phyloP scores from a whole-genome alignment of 306 rosid genomes.

The Cicer arietinum region DNA sequence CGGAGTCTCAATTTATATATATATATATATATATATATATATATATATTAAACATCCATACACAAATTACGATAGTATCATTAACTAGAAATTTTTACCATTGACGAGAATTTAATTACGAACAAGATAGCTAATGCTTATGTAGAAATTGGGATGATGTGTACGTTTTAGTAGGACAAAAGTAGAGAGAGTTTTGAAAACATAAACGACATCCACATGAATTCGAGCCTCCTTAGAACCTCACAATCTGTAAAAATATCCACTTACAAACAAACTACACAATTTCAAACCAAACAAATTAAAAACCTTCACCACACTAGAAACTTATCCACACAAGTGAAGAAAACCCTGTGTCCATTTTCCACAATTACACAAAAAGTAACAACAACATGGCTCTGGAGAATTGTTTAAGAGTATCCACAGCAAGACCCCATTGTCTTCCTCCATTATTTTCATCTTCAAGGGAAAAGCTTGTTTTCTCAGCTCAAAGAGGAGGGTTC shows the following conservation, averaged over 20 bases:
- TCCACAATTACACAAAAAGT: conserved; percentile 11
- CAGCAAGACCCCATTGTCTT: conserved; percentile 58
- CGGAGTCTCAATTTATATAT: too few species aligned
- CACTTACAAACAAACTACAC: conserved; percentile 37
- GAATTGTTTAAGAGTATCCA: conserved; percentile 65
- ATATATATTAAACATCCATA: too few species aligned
- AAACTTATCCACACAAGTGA: conserved; percentile 30
- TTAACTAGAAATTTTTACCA: too few species aligned
- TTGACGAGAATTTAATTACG: too few species aligned
- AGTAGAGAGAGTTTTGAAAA: background rate
- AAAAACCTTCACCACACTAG: conserved; percentile 7
- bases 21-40: too few species aligned
- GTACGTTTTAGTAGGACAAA: conserved; percentile 23
- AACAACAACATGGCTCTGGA: conserved; percentile 60
- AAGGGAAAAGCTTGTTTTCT: conserved; percentile 51
- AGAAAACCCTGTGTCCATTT: conserved; percentile 2
- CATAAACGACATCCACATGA: conserved; percentile 60
- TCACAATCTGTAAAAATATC: conserved; percentile 59
- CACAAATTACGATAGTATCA: too few species aligned
- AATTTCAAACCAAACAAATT: conserved; percentile 19
- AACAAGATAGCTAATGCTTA: background rate
- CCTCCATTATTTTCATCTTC: conserved; percentile 62
- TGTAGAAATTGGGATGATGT: conserved; percentile 1
- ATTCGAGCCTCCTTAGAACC: conserved; percentile 61
- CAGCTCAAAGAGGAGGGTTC: conserved; percentile 22